Conservation (phyloP, 441 rosid species). For the Jatropha podagrica region DNA sequence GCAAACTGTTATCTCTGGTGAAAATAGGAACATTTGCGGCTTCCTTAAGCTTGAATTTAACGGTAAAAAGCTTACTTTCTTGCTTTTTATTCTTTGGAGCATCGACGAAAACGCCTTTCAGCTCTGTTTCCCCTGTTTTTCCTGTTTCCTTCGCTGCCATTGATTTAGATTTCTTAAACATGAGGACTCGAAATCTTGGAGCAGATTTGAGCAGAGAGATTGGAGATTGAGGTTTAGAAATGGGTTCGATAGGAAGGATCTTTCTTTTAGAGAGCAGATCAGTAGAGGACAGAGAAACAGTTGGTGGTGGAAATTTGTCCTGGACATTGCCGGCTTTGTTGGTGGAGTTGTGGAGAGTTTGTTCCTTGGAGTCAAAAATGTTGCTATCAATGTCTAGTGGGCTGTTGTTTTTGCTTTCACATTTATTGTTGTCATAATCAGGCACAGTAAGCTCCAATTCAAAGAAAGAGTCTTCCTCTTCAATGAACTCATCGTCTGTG, state of each 20-base stretch:
- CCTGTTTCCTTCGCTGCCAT: conserved; percentile 29
- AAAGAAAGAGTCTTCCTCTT: conserved; percentile 85
- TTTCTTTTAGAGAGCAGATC: conserved; percentile 51
- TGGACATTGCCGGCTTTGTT: conserved; percentile 16
- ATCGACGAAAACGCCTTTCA: conserved; percentile 12
- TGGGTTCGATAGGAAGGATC: conserved; percentile 62
- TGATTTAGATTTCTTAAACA: conserved; percentile 50
- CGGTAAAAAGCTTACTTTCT: conserved; percentile 39
- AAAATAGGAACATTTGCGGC: conserved; percentile 52
- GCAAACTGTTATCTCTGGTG: conserved; percentile 57
- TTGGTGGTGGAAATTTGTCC: conserved; percentile 17
- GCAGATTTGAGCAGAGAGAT: conserved; percentile 76
- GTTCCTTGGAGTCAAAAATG: conserved; percentile 24
- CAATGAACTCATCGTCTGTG: conserved; percentile 41
- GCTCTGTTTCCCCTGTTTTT: conserved; percentile 25
- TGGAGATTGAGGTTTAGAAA: conserved; percentile 53
- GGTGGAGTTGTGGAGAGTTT: conserved; percentile 10
- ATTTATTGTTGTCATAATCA: conserved; percentile 28
- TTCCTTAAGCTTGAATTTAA: conserved; percentile 67
- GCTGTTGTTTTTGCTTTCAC: conserved; percentile 13
- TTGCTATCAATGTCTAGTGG: conserved; percentile 25
- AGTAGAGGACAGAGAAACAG: conserved; percentile 34
- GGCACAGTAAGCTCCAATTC: conserved; percentile 72
- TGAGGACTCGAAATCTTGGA: conserved; percentile 65
- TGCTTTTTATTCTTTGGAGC: conserved; percentile 27